Evolutionary conservation across 2,329 filamentous ascomycete genomes (phyloP).

Genomic region (Aspergillus sp.): DNA sequence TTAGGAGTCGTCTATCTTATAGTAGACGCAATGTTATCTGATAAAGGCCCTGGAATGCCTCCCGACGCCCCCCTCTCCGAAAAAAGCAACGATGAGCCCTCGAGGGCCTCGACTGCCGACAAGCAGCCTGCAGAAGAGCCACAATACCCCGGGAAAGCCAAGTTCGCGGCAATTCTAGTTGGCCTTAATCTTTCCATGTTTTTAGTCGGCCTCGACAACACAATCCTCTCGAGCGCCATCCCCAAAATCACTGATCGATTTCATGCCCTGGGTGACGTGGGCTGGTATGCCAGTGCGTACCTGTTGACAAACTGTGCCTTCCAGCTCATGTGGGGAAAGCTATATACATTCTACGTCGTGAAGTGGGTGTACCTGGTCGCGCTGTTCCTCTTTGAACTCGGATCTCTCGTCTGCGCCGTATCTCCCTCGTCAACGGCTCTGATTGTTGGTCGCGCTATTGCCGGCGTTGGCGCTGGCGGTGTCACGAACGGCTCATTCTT

Average conservation of each 20-base stretch:
- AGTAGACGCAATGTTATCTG: not conserved
- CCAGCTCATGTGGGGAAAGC: constrained; percentile 12
- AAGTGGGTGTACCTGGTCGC: constrained; percentile 29
- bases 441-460: constrained; percentile 28
- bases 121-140: not conserved
- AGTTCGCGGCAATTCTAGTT: not conserved
- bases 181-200: not conserved
- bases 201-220: constrained; percentile 25
- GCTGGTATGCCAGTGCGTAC: constrained; percentile 19
- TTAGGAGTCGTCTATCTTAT: not conserved
- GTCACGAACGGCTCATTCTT: constrained; percentile 5
- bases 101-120: not conserved
- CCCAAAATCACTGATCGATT: constrained; percentile 42
- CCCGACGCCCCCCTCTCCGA: not conserved
- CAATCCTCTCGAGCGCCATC: constrained; percentile 41
- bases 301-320: constrained; percentile 13
- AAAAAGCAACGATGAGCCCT: not conserved
- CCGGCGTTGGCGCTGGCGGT: constrained; percentile 21
- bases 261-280: constrained; percentile 22
- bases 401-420: constrained; percentile 29
- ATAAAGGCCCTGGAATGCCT: not conserved
- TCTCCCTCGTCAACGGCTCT: constrained; percentile 27
- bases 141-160: not conserved
- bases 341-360: constrained; percentile 9
- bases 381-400: constrained; percentile 31